phyloP scores from a whole-genome alignment of 1,284 basidiomycete species.

The Ustilago tritici region DNA sequence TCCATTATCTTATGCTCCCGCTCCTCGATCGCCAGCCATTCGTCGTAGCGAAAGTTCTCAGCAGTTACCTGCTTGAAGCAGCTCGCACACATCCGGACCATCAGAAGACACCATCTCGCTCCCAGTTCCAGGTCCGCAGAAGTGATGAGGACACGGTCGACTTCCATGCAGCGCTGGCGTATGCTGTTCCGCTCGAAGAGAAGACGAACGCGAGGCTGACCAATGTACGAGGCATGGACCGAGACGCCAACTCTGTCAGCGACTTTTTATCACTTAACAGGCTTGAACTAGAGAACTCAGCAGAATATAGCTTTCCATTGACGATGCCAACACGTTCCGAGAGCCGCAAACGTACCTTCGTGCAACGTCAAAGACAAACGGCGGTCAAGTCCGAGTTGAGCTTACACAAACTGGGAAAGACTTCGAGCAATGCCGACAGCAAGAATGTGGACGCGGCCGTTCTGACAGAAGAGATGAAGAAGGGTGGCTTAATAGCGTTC shows the following conservation, averaged over 20 bases:
- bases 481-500: slow-evolving; percentile 21
- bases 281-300: slow-evolving; percentile 24
- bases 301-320: slow-evolving; percentile 4
- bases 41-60: slow-evolving; percentile 21
- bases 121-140: background rate
- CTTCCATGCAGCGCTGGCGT: slow-evolving; percentile 15
- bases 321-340: slow-evolving; percentile 18
- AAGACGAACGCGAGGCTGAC: slow-evolving; percentile 2
- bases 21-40: slow-evolving; percentile 18
- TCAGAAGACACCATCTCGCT: background rate
- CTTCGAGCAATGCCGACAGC: background rate
- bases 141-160: background rate
- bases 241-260: slow-evolving; percentile 23
- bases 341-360: slow-evolving; percentile 12
- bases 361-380: slow-evolving; percentile 17
- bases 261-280: slow-evolving; percentile 26
- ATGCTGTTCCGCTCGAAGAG: slow-evolving; percentile 21
- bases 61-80: slow-evolving; percentile 14
- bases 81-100: slow-evolving; percentile 21
- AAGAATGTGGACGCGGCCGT: background rate
- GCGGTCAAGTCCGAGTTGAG: background rate
- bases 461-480: slow-evolving; percentile 27
- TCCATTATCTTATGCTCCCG: slow-evolving; percentile 24
- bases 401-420: slow-evolving; percentile 3
- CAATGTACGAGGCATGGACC: slow-evolving; percentile 6